Evolutionary conservation across 2,329 filamentous ascomycete species (phyloP).

Genomic region (Xylaria sp.): DNA sequence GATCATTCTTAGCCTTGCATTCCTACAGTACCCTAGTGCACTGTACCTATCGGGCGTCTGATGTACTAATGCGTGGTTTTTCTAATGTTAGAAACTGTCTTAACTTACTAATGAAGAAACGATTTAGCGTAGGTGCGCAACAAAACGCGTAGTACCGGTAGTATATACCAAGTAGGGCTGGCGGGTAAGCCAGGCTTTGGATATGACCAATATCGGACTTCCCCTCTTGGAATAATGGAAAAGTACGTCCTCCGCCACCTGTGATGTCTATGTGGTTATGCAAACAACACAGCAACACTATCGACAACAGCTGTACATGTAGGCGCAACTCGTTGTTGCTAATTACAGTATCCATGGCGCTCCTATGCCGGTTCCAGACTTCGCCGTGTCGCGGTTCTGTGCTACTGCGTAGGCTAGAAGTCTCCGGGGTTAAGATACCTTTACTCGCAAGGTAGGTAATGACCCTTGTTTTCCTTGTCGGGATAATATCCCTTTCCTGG

Average conservation of each 20-base stretch:
- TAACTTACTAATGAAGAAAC: not conserved
- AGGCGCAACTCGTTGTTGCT: not conserved
- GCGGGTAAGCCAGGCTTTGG: conserved; percentile 18
- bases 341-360: not conserved
- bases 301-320: not conserved
- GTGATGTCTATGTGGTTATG: not conserved
- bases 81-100: conserved; percentile 34
- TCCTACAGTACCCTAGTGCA: not conserved
- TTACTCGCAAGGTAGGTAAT: conserved; percentile 5
- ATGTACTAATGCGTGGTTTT: conserved; percentile 34
- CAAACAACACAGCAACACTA: not conserved
- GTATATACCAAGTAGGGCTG: no score
- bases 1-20: conserved; percentile 8
- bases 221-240: not conserved
- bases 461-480: conserved; percentile 13
- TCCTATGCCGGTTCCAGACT: conserved; percentile 10
- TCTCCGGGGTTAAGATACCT: conserved; percentile 22
- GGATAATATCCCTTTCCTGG: conserved; percentile 13
- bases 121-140: not conserved
- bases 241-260: not conserved
- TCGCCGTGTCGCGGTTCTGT: conserved; percentile 10
- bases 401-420: not conserved
- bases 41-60: conserved; percentile 9
- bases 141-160: no score
- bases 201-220: conserved; percentile 2